Conservation (phyloP, 805 yeast species). For the Lachancea nothofagi region DNA sequence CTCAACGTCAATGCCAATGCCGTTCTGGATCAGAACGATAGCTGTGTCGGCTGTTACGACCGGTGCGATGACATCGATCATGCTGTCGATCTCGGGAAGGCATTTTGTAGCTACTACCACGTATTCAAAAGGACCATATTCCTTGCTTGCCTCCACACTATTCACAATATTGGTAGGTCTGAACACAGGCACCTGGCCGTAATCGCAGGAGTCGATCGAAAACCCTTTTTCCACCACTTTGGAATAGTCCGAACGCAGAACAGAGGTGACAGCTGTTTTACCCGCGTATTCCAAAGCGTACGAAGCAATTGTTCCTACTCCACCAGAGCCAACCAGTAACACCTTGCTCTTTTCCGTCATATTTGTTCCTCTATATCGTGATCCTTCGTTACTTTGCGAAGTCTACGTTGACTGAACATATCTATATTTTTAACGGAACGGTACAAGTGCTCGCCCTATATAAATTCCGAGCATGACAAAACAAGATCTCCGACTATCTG, state of each 20-base stretch:
- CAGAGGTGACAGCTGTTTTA: slow-evolving; percentile 47
- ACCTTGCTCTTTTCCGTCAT: slow-evolving; percentile 1
- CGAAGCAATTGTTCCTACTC: slow-evolving; percentile 73
- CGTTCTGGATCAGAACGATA: slow-evolving; percentile 56
- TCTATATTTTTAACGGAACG: too few relatives aligned
- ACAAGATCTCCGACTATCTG: too few relatives aligned
- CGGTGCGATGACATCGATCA: slow-evolving; percentile 47
- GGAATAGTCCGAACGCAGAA: slow-evolving; percentile 57
- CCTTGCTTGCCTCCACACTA: slow-evolving; percentile 34
- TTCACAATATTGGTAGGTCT: slow-evolving; percentile 42
- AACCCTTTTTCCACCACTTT: slow-evolving; percentile 45
- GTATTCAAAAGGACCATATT: slow-evolving; percentile 41
- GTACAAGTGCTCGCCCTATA: too few relatives aligned
- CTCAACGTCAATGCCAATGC: slow-evolving; percentile 55
- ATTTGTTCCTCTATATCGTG: neutral
- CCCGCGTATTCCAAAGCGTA: slow-evolving; percentile 48
- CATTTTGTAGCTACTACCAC: slow-evolving; percentile 58
- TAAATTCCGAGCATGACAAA: too few relatives aligned
- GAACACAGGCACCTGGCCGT: slow-evolving; percentile 47
- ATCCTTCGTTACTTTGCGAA: neutral
- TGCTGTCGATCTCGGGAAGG: slow-evolving; percentile 54
- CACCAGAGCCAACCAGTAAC: slow-evolving; percentile 60
- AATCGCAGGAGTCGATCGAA: slow-evolving; percentile 51
- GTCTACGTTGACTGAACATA: too few relatives aligned
- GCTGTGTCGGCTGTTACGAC: slow-evolving; percentile 45